Evolutionary conservation across 306 rosid species (phyloP), one percentile per base, ranked within the genome.

Genomic region (Vicia sativa): DNA sequence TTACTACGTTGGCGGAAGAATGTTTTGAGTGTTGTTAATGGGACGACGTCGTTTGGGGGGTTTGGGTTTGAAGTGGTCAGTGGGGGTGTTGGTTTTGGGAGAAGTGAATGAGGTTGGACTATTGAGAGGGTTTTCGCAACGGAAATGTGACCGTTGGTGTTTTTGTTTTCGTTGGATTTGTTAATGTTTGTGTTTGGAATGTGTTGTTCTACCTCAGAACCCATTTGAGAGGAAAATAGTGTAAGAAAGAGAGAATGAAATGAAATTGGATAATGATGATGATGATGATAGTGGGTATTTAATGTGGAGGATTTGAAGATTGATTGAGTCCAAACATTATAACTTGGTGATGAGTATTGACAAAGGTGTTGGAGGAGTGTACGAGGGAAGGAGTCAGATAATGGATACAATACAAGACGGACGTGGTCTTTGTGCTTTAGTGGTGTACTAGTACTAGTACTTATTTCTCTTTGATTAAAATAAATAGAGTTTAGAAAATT

Each of bases 31-130:
- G 14, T 12, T 3, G 74, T 57, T 2, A 57, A 61, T 2, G 68
- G 28, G 48, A 38, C 81, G 66, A 16, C 71, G 70, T 34, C 70
- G 54, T 67, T 67, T 48, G 3, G 21, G 31, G 1, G 9, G 7
- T 64, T n/a, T 5, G 18, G 7, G 3, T 29, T 48, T 35, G 39
- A 73, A 8, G 23, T 13, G 0, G 81, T 77, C 0, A 34, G 9
- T 7, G 85, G 96, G 0, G 98, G 98, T 0, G 80, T 77, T 25
- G 98, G 98, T 65, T 83, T 85, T 0, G 98, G 98, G 61, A 93
- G 95, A 26, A 71, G 81, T 0, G 89, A 84, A 63, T 90, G 93
- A 14, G 97, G 98, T 45, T 65, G 78, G 2, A 77, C 11, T 4
- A 73, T 65, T 49, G 62, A 23, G 53, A 67, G 66, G 0, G 34